phyloP scores from a whole-genome alignment of 1,139 yeast species.

The Debaryomyces fabryi region DNA sequence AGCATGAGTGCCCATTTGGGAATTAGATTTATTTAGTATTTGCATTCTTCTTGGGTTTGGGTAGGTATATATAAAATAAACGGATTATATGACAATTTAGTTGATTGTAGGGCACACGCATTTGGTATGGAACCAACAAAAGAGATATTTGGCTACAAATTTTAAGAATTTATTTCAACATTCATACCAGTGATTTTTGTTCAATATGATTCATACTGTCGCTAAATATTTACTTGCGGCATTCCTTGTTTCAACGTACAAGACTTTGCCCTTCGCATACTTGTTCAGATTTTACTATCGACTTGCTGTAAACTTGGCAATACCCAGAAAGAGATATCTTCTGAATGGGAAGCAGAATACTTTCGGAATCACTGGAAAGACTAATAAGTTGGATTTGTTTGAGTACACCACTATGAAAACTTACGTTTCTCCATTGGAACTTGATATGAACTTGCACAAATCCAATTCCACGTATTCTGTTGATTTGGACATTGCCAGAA shows the following conservation, averaged over 20 bases:
- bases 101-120: background rate
- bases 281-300: conserved; percentile 60
- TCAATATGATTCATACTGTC: conserved; percentile 2
- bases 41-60: conserved; percentile 6
- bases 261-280: conserved; percentile 72
- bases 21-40: conserved; percentile 11
- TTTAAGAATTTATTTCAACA: background rate
- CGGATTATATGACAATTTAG: background rate
- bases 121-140: background rate
- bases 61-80: conserved; percentile 3
- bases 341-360: conserved; percentile 33
- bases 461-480: conserved; percentile 81
- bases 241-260: conserved; percentile 40
- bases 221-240: conserved; percentile 11
- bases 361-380: conserved; percentile 29
- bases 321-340: conserved; percentile 31
- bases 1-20: conserved; percentile 47
- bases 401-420: conserved; percentile 49
- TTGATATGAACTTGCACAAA: conserved; percentile 86
- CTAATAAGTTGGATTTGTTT: conserved; percentile 41
- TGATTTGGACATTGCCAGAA: conserved; percentile 83
- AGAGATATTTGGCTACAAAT: background rate
- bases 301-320: conserved; percentile 41
- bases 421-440: conserved; percentile 75
- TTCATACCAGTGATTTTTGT: conserved; percentile 1